These are phyloP conservation scores for Saturnispora quitensis DNA, from an alignment of 805 yeast genomes.

Conservation along the genomic window DNA sequence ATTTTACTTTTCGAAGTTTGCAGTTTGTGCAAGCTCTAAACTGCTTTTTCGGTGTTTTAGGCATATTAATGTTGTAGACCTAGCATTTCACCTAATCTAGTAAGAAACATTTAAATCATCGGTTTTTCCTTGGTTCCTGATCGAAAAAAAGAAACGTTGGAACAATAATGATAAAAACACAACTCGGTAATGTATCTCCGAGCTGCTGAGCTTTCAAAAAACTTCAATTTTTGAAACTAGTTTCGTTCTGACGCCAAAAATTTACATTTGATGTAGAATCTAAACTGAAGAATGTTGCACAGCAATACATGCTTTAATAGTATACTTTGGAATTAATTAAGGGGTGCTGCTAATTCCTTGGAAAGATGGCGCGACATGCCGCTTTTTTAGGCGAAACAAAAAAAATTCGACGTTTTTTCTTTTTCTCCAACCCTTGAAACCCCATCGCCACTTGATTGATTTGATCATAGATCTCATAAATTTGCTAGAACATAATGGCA, in stretches of 20 bases:
- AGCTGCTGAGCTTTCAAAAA: neutral
- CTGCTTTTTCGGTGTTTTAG: neutral
- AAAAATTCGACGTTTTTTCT: neutral
- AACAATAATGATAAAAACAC: neutral
- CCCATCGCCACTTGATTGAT: constrained; percentile 3
- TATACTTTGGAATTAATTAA: too few relatives aligned
- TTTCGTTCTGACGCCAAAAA: neutral
- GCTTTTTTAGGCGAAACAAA: neutral
- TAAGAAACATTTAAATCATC: neutral
- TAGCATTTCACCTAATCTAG: neutral
- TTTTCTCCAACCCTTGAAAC: neutral
- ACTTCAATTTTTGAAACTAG: neutral
- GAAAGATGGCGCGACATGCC: neutral
- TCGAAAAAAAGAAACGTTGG: neutral
- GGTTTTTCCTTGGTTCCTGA: neutral
- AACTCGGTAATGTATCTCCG: neutral
- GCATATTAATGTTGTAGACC: neutral
- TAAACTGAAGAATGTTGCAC: too few relatives aligned
- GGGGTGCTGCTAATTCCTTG: neutral
- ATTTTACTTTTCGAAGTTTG: constrained; percentile 17
- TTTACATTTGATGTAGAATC: too few relatives aligned
- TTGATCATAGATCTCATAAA: neutral
- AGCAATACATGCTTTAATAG: too few relatives aligned
- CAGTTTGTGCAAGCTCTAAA: constrained; percentile 18
- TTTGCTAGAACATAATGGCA: constrained; percentile 5